These are phyloP conservation scores for Didymella keratinophila DNA, from an alignment of 2,329 filamentous ascomycete species.

Conservation along the genomic window DNA sequence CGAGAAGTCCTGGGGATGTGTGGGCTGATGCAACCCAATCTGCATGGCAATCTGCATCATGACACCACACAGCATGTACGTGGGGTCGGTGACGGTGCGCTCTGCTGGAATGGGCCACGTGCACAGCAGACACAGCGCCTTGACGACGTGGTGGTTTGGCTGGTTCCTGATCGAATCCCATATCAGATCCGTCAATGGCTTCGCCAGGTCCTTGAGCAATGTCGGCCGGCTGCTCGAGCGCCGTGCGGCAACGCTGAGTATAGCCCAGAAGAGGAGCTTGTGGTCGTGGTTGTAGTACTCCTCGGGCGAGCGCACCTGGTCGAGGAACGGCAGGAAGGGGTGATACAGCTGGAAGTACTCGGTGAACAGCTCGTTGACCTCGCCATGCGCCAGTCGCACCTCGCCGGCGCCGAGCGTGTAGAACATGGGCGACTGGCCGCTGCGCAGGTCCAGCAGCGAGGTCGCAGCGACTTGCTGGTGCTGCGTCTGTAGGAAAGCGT, in stretches of 20 bases:
- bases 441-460: conserved; percentile 52
- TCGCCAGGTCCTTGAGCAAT: conserved; percentile 72
- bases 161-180: conserved; percentile 83
- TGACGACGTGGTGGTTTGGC: conserved; percentile 80
- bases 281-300: conserved; percentile 79
- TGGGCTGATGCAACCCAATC: conserved; percentile 81
- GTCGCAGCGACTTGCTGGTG: conserved; percentile 50
- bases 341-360: conserved; percentile 81
- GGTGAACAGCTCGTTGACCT: conserved; percentile 67
- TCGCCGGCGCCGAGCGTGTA: conserved; percentile 65
- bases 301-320: conserved; percentile 69
- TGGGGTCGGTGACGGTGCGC: conserved; percentile 79
- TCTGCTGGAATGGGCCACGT: conserved; percentile 86
- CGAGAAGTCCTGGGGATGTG: conserved; percentile 84
- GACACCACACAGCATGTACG: conserved; percentile 80
- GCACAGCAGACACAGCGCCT: conserved; percentile 79
- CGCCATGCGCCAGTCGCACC: conserved; percentile 53
- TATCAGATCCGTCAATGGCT: conserved; percentile 71
- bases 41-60: conserved; percentile 90
- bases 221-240: conserved; percentile 70
- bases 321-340: conserved; percentile 78
- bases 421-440: conserved; percentile 60
- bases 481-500: conserved; percentile 47
- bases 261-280: conserved; percentile 84
- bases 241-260: conserved; percentile 76